Conservation (phyloP, 108 stramenopile species). For the Epithemia pelagica region DNA sequence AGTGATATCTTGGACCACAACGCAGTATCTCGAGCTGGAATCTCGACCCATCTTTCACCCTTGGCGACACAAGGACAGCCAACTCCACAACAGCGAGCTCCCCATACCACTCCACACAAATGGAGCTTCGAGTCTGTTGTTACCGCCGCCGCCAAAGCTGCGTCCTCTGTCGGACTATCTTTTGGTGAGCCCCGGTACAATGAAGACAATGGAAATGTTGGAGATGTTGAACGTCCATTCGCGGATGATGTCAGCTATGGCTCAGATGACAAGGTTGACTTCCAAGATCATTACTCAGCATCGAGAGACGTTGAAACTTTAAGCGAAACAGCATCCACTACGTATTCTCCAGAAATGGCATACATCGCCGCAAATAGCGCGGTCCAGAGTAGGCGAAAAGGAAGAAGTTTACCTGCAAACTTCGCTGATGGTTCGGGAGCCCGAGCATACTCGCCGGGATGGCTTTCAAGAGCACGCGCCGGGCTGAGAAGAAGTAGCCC, state of each 20-base stretch:
- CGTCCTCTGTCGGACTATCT: neutral
- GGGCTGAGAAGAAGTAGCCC: neutral
- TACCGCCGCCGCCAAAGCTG: neutral
- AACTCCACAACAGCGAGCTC: neutral
- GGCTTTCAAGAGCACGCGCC: neutral
- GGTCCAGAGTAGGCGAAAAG: neutral
- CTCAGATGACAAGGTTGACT: neutral
- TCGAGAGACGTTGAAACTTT: neutral
- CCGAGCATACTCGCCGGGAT: neutral
- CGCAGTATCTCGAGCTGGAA: neutral
- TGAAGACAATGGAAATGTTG: no score
- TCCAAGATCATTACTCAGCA: neutral
- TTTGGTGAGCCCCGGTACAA: neutral
- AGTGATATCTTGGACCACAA: neutral
- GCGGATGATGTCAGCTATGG: neutral
- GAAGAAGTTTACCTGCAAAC: neutral
- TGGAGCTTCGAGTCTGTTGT: neutral
- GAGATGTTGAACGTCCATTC: neutral
- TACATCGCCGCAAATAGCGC: neutral
- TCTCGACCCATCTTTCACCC: neutral
- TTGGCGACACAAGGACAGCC: neutral
- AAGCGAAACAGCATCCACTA: neutral
- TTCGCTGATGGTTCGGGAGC: neutral
- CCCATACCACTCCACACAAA: neutral
- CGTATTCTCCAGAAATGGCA: neutral